A percentile compares a stretch with the other conserved stretches of the same genome.
Evolutionary conservation across 225 moss, liverwort and hornwort species (phyloP).

Genomic region (Climacium dendroides): DNA sequence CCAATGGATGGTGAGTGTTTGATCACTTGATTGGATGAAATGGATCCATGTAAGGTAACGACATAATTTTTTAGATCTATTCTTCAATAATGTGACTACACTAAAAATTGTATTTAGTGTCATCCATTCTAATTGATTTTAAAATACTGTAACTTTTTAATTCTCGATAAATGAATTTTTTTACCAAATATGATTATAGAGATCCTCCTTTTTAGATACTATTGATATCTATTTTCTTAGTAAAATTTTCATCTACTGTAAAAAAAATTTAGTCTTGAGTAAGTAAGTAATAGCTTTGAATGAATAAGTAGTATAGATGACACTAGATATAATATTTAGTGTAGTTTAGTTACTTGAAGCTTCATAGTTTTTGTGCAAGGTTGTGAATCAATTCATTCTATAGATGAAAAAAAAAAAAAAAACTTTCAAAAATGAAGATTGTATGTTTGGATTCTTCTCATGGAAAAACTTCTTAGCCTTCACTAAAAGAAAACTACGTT

Average conservation of each 20-base stretch:
- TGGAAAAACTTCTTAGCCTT: background rate
- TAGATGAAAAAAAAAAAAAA: background rate
- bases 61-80: background rate
- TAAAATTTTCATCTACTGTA: background rate
- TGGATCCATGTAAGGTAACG: background rate
- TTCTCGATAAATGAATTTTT: background rate
- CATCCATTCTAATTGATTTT: background rate
- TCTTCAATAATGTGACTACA: background rate
- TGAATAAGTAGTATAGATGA: background rate
- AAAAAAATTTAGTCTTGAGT: background rate
- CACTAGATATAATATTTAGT: background rate
- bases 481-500: too few species aligned
- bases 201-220: background rate
- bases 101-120: too few species aligned
- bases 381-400: background rate
- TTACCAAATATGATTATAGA: background rate
- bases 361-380: background rate
- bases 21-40: background rate
- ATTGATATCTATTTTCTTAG: background rate
- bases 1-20: background rate
- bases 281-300: background rate
- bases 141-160: background rate
- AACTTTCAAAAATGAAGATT: background rate
- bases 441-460: background rate
- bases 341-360: background rate